Evolutionary conservation across 345 rosid genomes (phyloP).

Genomic region (Brassica juncea): DNA sequence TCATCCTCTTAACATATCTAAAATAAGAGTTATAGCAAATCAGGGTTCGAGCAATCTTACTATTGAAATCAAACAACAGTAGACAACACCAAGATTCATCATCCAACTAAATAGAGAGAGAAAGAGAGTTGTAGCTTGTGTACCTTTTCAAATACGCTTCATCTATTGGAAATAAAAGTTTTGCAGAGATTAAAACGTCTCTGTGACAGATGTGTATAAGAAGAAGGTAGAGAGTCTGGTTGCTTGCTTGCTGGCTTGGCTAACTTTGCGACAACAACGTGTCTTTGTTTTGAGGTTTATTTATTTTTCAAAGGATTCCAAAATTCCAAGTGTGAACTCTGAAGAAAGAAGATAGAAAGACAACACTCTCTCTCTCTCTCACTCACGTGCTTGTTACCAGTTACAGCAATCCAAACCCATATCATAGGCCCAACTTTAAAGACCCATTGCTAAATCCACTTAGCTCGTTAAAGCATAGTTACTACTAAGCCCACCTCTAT

Average conservation of each 20-base stretch:
- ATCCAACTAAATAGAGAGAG: neutral
- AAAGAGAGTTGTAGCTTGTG: neutral
- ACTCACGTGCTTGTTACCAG: neutral
- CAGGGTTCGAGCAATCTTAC: neutral
- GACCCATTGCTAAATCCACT: neutral
- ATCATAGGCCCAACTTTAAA: neutral
- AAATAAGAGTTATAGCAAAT: neutral
- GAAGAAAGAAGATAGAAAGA: neutral
- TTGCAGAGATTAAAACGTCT: conserved; percentile 3
- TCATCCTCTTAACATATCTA: neutral
- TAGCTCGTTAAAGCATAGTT: neutral
- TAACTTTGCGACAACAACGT: conserved; percentile 34
- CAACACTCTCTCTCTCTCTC: neutral
- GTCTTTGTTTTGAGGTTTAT: conserved; percentile 14
- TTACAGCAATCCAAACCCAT: neutral
- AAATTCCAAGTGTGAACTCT: neutral
- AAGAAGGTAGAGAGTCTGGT: conserved; percentile 19
- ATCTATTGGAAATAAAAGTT: neutral
- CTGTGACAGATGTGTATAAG: neutral
- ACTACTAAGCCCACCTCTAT: neutral
- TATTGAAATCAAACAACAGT: conserved; percentile 9
- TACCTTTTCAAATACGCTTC: conserved; percentile 30
- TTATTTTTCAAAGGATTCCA: neutral
- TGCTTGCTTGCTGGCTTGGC: conserved; percentile 31
- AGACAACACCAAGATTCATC: conserved; percentile 7